Base-by-base conservation (phyloP, 805 yeast species). In the Yarrowia sp. region DNA sequence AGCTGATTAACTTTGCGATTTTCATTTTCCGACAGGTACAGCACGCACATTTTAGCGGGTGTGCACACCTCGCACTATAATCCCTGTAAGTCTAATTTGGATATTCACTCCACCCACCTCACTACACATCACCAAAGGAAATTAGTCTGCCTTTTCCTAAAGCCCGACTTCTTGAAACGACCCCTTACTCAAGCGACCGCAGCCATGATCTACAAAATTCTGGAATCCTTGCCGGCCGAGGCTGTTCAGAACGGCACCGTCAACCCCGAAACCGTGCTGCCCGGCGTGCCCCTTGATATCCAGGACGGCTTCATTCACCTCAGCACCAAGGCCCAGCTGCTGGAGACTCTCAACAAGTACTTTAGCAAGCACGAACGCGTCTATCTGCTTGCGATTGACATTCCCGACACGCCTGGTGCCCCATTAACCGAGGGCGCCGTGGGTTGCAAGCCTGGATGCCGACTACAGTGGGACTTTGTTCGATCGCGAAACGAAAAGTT, bases 201-300 rank as follows among this genome's bases (percentile, higher is more conserved):
- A 79, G 78, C 64, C 32, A 70, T 69, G 71, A 59, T 71, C 30
- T 71, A 65, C 64, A 71, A 71, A 56, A 70, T 71, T 35, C 67
- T 70, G 35, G 51, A 43, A 9, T 41, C 54, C 11, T 54, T 69
- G 43, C 72, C 72, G 17, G 61, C 49, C 33, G 72, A 70, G 54
- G 72, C 72, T 16, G 40, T 40, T 16, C 68, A 69, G 49, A 70
- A 68, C 65, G 71, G 70, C 48, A 54, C 68, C 21, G 67, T 64
- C 2, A 46, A 65, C 22, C 65, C 67, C 16, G 52, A 67, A 28
- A 59, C 68, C 8, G 67, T 68, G 22, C 66, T 71, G 12, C 74
- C 74, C 12, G 41, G 66, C 28, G 52, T 68, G 19, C 69, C 69
- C 11, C 63, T 71, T 24, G 74, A 72, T 51, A 51, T 66, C 21